A percentile compares a stretch with the other conserved stretches of the same genome.
Conservation (phyloP, 345 rosid species). For the Gynandropsis gynandra region DNA sequence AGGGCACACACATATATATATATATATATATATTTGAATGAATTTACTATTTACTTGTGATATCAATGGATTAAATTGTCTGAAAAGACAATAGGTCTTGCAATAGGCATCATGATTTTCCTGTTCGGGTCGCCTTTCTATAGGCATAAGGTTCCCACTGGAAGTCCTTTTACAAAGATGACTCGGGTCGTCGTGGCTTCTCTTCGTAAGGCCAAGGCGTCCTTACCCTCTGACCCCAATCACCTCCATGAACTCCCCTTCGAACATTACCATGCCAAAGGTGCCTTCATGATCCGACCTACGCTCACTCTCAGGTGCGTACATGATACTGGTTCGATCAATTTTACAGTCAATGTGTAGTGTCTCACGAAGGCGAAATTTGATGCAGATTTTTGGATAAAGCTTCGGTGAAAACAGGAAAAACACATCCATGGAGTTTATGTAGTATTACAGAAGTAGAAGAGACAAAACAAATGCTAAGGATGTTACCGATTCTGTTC, state of each 20-base stretch:
- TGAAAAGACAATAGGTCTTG: constrained; percentile 48
- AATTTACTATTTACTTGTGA: no score
- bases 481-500: constrained; percentile 61
- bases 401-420: constrained; percentile 51
- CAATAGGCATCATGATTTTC: constrained; percentile 45
- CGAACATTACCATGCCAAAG: constrained; percentile 36
- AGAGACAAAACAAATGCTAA: constrained; percentile 82
- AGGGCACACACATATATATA: no score
- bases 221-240: constrained; percentile 41
- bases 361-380: not conserved
- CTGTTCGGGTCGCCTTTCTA: constrained; percentile 61
- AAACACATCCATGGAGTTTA: constrained; percentile 43
- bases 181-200: constrained; percentile 64
- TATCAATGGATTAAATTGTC: no score
- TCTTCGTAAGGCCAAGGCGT: constrained; percentile 36
- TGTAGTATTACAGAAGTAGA: constrained; percentile 77
- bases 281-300: constrained; percentile 52
- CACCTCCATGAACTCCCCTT: constrained; percentile 46
- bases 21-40: no score
- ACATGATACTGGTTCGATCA: not conserved
- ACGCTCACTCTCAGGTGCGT: constrained; percentile 53
- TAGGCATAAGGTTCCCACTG: constrained; percentile 54
- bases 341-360: not conserved
- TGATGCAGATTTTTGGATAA: constrained; percentile 49
- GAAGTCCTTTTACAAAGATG: constrained; percentile 77